Base-by-base conservation (phyloP, 495 filamentous ascomycete species). In the Emericellopsis terricola region DNA sequence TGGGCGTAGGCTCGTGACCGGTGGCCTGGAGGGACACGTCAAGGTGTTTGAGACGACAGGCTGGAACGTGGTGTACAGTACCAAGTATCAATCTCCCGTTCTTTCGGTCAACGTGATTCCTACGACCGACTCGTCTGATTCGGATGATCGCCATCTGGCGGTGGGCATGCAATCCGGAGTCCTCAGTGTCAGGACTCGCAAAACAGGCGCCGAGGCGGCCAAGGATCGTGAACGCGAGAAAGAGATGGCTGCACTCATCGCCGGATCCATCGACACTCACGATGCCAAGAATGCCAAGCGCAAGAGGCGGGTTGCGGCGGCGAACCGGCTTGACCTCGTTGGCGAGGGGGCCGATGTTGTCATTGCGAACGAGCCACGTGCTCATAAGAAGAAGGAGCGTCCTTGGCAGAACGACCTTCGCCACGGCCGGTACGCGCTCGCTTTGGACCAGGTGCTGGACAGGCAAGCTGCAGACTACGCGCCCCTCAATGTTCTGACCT, bases 151-250 rank as follows among this genome's bases (percentile, higher is more conserved):
- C 34, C 89, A 99, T 55, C 65, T 99, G 19, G 83, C 76, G 5
- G 87, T 96, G 0, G 89, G 91, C 54, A 81, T 94, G 76, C 74
- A 86, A 40, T 89, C 82, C 2, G 91, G 91, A 19, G 62, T 93
- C 1, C 57, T 97, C 3, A 89, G 82, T 2, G 67, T 96, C 39
- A 76, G 78, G 47, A 96, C 91, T 15, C 73, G 86, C 0, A 67
- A 91, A 0, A 78, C 80, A 0, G 85, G 87, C 11, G 65, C 83
- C 37, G 76, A 85, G 32, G 87, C 89, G 40, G 41, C 59, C 20
- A 56, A 57, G 29, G 68, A 76, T 21, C 71, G 69, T 37, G 80
- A 81, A 38, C 63, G 69, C 15, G 81, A 89, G 40, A 81, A 82
- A 53, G 82, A 92, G 45, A 87, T 94, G 73, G 60, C 76, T 31